Base-by-base conservation (phyloP, 768 basidiomycete species). In the Coprinellus aureogranulatus region DNA sequence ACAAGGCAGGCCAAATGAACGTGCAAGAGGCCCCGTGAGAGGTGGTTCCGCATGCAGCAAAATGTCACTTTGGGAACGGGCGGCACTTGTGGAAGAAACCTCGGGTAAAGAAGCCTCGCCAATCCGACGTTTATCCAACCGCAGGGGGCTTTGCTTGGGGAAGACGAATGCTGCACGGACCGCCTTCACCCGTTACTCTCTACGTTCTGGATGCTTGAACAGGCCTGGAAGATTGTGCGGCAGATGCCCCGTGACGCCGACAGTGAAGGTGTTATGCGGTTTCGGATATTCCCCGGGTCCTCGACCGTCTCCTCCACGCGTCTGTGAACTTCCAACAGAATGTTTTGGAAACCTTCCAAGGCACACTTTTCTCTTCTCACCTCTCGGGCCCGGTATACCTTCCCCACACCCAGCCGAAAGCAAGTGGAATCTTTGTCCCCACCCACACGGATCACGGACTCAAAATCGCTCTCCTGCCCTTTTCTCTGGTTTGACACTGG, bases 81-180 rank as follows among this genome's bases (percentile, higher is more conserved):
- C 14, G 31, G 8, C n/a, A n/a, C 18, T 52, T 52, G 11, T 39
- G 34, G 20, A 3, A 37, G 34, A 52, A 52, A 20, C 39, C 20
- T 52, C 50, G 50, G 50, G 39, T 1, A 11, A 52, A 37, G 4
- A 11, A 30, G n/a, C 14, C 18, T 4, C 10, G 11, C 11, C 34
- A 20, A 37, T 52, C 50, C 50, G 50, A 52, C n/a, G 50, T 20
- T 52, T 52, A 16, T 52, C 50, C 50, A 52, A 52, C 34, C n/a
- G 25, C 31, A 30, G 50, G 34, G 39, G 22, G 30, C 18, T n/a
- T n/a, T n/a, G n/a, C n/a, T n/a, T n/a, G n/a, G n/a, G n/a, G n/a
- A n/a, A n/a, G n/a, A n/a, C n/a, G n/a, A n/a, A n/a, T n/a, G n/a
- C n/a, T n/a, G n/a, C n/a, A n/a, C n/a, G n/a, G n/a, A n/a, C n/a